Evolutionary conservation across 257 asterid genomes (phyloP), one percentile per base, ranked within the genome.

Genomic region (Penstemon eatonii): DNA sequence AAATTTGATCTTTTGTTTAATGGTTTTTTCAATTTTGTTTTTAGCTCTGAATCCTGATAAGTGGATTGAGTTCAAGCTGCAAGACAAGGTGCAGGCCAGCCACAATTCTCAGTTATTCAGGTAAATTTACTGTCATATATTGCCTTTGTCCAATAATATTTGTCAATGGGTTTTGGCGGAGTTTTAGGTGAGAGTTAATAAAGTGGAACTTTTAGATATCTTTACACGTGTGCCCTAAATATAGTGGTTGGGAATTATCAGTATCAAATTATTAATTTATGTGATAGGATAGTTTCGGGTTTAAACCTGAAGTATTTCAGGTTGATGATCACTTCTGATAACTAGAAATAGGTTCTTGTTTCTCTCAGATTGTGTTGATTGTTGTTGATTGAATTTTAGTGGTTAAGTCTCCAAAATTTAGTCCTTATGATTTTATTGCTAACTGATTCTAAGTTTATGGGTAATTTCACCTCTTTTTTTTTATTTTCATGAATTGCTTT

Each of bases 91-190:
- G 55, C 89, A 87, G 78, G 98, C 90, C 74, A 85, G 93, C 87
- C 97, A 88, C 83, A 92, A 92, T 80, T 80, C 91, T 74, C 97
- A 86, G 73, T 74, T 92, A 64, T 92, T 92, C 82, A 90, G 98
- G 98, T 88, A 45, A 71, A 84, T 51, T 52, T 63, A 11, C 73
- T 49, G 62, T 62, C 55, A 36, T 7, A 9, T 62, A 5, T 43
- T 10, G 43, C 40, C 33, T 47, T 6, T 43, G 49, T 40, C 38
- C 25, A 50, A 25, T 37, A 38, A 13, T 54, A 15, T 8, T 15
- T 15, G 36, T 54, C 8, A 54, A 4, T 54, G 19, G 6, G 2
- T 25, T 25, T 25, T 25, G 33, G 33, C 2, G 2, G 33, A 25
- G 33, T 25, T 25, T 25, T 25, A 25, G 33, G 33, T 25, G 2